Evolutionary conservation across 164 flowering plant genomes (phyloP).

Genomic region (Liquidambar formosana): DNA sequence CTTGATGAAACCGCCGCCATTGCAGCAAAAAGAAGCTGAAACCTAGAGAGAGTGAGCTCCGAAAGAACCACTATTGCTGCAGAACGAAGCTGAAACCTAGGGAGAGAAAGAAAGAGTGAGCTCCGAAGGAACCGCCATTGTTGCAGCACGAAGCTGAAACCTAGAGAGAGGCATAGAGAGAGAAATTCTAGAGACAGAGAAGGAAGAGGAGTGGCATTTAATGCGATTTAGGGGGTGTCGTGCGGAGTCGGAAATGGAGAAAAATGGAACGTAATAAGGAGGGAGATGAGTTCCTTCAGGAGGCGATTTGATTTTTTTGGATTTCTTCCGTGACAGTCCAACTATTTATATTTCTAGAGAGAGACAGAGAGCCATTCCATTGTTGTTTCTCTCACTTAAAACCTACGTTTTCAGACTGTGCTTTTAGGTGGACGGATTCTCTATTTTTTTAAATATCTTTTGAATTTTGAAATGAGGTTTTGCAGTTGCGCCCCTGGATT

Average conservation of each 20-base stretch:
- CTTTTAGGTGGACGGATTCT: constrained; percentile 25
- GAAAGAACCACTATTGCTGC: neutral
- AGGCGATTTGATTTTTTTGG: neutral
- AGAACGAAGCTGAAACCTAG: neutral
- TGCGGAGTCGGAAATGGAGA: constrained; percentile 18
- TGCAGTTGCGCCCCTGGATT: neutral
- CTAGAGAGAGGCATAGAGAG: neutral
- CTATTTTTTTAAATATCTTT: neutral
- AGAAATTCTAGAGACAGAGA: constrained; percentile 6
- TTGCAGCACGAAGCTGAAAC: constrained; percentile 6
- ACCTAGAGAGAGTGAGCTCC: neutral
- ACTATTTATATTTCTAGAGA: neutral
- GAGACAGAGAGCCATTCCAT: neutral
- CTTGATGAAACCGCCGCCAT: constrained; percentile 13
- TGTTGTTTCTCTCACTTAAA: constrained; percentile 31
- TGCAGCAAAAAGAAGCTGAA: constrained; percentile 7
- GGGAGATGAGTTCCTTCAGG: constrained; percentile 1
- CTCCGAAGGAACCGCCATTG: constrained; percentile 9
- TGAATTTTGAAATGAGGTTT: constrained; percentile 5
- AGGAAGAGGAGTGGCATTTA: constrained; percentile 28
- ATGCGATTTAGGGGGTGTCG: constrained; percentile 15
- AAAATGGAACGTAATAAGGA: no score
- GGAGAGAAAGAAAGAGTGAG: constrained; percentile 3
- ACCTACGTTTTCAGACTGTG: constrained; percentile 30
- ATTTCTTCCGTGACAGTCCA: neutral